Evolutionary conservation across 495 filamentous ascomycete genomes (phyloP), one percentile per base, ranked within the genome.

Genomic region (Pseudotulostoma volvatum): DNA sequence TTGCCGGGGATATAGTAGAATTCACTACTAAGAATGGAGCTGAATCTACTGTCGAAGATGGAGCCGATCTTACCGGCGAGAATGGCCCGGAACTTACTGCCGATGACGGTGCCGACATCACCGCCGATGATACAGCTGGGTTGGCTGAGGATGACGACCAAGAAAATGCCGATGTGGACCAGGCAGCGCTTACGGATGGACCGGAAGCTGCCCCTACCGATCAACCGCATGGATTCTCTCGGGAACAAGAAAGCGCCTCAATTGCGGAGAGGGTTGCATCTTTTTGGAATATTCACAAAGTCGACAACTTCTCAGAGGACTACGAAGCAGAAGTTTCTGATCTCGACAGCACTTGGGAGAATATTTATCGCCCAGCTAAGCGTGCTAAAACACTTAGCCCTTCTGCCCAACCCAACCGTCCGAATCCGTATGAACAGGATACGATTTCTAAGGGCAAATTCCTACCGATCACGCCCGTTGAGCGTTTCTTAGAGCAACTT

Each of bases 191-290:
- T 25, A 13, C 50, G 42, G 47, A 46, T 23, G 43, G 18, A 8
- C 43, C 39, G n/a, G 49, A 46, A 19, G 43, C 40, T 13, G 46
- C 46, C 9, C 40, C 50, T 7, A 48, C 50, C 4, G 37, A 49
- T 18, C 56, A 57, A n/a, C 46, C 52, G 1, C 46, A 53, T 31
- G 48, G 48, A 18, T 47, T 51, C 9, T 49, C 46, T 52, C 39
- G 54, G 53, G 21, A 63, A 46, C 20, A 71, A 52, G 39, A 73
- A 56, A 44, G 71, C 51, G 39, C 70, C 55, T 67, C 71, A 56
- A 50, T 74, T 63, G 46, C 71, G 44, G 68, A 74, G 19, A 74
- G 71, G 53, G 69, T 77, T 43, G 67, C 61, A 30, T 71, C 59
- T 43, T 68, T 56, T 42, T 82, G 76, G 50, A 80, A 58, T 4